phyloP scores from a whole-genome alignment of 1,284 basidiomycete genomes.

The Pyrrhoderma lamaoense region DNA sequence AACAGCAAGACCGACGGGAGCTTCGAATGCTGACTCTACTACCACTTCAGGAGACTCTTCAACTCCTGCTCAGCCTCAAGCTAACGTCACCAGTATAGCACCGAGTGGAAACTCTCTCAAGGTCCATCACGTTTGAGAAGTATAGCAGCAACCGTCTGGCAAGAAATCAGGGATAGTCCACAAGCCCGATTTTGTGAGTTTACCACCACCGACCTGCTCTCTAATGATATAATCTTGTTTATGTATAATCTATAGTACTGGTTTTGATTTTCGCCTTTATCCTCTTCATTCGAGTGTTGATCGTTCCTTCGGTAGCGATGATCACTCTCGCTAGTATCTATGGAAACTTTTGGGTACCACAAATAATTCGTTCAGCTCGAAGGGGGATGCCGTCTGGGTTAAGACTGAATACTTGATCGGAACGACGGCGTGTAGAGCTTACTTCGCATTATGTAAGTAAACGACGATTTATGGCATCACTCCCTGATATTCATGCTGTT shows the following conservation, averaged over 20 bases:
- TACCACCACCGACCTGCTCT: background rate
- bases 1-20: constrained; percentile 16
- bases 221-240: background rate
- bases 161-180: constrained; percentile 36
- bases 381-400: constrained; percentile 68
- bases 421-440: constrained; percentile 64
- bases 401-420: constrained; percentile 70
- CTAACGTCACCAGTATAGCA: constrained; percentile 19
- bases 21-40: constrained; percentile 4
- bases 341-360: constrained; percentile 75
- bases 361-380: constrained; percentile 71
- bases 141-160: constrained; percentile 5
- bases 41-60: background rate
- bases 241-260: constrained; percentile 42
- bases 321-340: constrained; percentile 68
- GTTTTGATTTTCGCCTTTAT: constrained; percentile 59
- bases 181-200: constrained; percentile 62
- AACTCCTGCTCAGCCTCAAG: background rate
- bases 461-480: too few relatives aligned
- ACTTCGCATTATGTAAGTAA: constrained; percentile 66
- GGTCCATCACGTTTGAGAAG: constrained; percentile 28
- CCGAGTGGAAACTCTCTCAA: constrained; percentile 32
- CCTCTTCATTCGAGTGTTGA: constrained; percentile 63
- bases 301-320: constrained; percentile 65
- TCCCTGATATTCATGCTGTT: too few relatives aligned